Evolutionary conservation across 179 eudicot genomes (phyloP), one percentile per base, ranked within the genome.

Genomic region (Pouteria campechiana): DNA sequence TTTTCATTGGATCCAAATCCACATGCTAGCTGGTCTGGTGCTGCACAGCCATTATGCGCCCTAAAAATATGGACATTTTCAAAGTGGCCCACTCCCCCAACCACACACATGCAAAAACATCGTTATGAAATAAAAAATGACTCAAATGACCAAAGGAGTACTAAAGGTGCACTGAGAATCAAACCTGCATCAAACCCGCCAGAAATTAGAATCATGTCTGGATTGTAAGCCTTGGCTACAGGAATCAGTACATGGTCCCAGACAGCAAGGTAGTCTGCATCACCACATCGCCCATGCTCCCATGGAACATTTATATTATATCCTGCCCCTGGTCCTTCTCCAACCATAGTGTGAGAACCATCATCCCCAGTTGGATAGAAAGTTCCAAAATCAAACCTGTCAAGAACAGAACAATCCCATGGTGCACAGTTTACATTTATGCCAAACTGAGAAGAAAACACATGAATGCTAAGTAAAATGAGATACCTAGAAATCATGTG

Each of bases 171-270:
- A 44, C 31, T 33, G 24, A 3, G 29, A 24, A 56, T 42, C 55
- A 47, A 58, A 92, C 99, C 99, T 77, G 99, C 99, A 69, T 92
- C 99, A 74, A 92, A 92, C 51, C 99, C 99, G 28, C 96, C 99
- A 38, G 99, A 92, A 44, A 92, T 55, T 13, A 92, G 66, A 25
- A 92, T 52, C 54, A 92, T 50, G 52, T 92, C 99, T 25, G 99
- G 99, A 41, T 64, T 65, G 52, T 86, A 90, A 60, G 82, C 96
- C 72, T 76, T 75, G 38, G 78, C 99, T 70, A 92, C 89, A 5
- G 99, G 99, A 41, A 78, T 71, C 54, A 92, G 41, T 44, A 92
- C 50, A 65, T 82, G 58, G 41, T 92, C 96, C 99, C 99, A 92
- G 63, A 69, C 99, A 21, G 99, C 99, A 31, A 87, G 40, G 58